Conservation (phyloP, 495 filamentous ascomycete species). For the Trichoderma asperelloides region DNA sequence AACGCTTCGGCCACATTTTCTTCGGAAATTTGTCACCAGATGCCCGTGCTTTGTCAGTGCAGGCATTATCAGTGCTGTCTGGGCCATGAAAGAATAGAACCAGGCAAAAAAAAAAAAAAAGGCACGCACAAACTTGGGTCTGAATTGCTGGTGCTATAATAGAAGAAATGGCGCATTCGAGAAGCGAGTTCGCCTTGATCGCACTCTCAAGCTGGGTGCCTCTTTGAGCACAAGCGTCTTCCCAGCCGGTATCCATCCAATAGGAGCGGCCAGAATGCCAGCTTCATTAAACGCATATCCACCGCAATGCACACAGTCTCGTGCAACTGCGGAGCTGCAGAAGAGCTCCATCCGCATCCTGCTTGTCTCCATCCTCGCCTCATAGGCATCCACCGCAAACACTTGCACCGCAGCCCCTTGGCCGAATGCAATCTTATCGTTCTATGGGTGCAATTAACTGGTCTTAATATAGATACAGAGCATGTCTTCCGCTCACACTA, state of each 20-base stretch:
- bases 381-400: neutral
- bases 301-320: neutral
- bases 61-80: neutral
- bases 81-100: neutral
- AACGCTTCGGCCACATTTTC: neutral
- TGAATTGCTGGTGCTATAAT: neutral
- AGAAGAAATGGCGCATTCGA: slow-evolving; percentile 6
- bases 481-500: neutral
- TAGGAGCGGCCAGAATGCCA: neutral
- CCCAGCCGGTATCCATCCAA: neutral
- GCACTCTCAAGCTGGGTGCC: neutral
- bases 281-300: slow-evolving; percentile 4
- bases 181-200: neutral
- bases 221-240: neutral
- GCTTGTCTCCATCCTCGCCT: neutral
- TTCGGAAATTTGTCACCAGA: neutral
- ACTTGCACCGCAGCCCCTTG: neutral
- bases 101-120: neutral
- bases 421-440: neutral
- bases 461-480: neutral
- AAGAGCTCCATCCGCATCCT: neutral
- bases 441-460: neutral
- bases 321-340: neutral
- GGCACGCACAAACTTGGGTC: neutral
- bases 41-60: neutral